Evolutionary conservation across 2,329 filamentous ascomycete species (phyloP), one percentile per base, ranked within the genome.

Genomic region (Fusarium acutatum): DNA sequence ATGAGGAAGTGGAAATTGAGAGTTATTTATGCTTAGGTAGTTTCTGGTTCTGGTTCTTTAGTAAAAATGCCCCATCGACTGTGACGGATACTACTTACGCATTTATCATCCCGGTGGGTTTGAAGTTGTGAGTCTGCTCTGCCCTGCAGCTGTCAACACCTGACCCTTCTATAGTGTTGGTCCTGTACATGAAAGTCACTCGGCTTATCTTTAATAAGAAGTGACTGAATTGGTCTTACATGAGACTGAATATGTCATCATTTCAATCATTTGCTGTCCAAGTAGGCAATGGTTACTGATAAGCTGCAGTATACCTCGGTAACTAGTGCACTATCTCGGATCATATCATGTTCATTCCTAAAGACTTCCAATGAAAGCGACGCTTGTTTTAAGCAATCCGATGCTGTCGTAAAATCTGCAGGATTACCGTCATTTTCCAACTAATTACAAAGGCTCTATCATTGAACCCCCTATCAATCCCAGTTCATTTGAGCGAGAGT

Each of bases 21-120:
- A 18, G 40, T 26, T 46, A 67, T 69, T 57, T 72, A 58, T 64
- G 62, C 41, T 52, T 35, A 52, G 30, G 57, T 52, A 53, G 38
- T 40, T 44, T 64, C 50, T 46, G 43, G 52, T 24, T 62, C 47
- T 41, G 40, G 44, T 30, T 67, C 69, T 73, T 46, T 49, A 52
- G 41, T 54, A 34, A 53, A 53, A 59, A 38, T 53, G 70, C 69
- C 70, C 71, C 70, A 73, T 73, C 66, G 20, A 72, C 67, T 69
- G 67, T 69, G 67, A 69, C 71, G 67, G 72, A 73, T 73, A 74
- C 72, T 72, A 74, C 72, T 72, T 61, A 71, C 34, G 71, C 71
- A 73, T 57, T 69, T 68, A 72, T 72, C 59, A 73, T 73, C 71
- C 71, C 71, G 71, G 71, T 44, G 67, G 66, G 46, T 66, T 57